Evolutionary conservation across 192 early-diverging fungal species (phyloP), one percentile per base, ranked within the genome.

Genomic region (Coemansia sp.): DNA sequence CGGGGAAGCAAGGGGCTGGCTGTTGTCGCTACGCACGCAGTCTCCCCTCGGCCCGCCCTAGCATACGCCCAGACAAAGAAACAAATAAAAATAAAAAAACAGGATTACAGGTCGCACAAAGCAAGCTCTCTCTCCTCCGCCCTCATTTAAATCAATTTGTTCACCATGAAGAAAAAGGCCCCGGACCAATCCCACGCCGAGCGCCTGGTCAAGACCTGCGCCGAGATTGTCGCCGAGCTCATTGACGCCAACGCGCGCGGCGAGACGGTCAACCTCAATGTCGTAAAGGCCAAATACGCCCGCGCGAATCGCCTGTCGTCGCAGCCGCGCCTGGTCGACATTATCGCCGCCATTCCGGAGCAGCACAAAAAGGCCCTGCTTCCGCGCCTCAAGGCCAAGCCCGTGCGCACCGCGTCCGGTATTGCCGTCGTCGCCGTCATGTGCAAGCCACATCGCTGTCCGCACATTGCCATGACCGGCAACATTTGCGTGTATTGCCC

Each of bases 401-500:
- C 97, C 11, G 85, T 99, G 34, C 83, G 97, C 46, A 99, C 97
- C 1, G 97, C 96, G 1, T 78, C 78, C 17, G 77, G 71, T 1
- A 68, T 76, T 1, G 73, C 73, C 17, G 73, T 76, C 0, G 73
- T 76, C 0, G 73, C 73, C 0, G 73, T 76, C 0, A 76, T 76
- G 73, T 97, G 77, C 53, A 76, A 76, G 93, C 97, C 54, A 85
- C 97, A 29, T 85, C 92, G 26, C 43, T 99, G 97, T 58, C 97
- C 97, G 19, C 97, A 99, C 60, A 97, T 99, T 62, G 94, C 97
- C 33, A 93, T 97, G 89, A 98, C 97, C 2, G 95, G 95, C 54
- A 97, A 99, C 65, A 94, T 99, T 56, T 99, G 97, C 70, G 96
- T 99, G 67, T 76, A 95, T 73, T 94, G 95, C 58, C 95, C 95